Base-by-base conservation (phyloP, 2,329 filamentous ascomycete species). In the Aspergillus sp. region DNA sequence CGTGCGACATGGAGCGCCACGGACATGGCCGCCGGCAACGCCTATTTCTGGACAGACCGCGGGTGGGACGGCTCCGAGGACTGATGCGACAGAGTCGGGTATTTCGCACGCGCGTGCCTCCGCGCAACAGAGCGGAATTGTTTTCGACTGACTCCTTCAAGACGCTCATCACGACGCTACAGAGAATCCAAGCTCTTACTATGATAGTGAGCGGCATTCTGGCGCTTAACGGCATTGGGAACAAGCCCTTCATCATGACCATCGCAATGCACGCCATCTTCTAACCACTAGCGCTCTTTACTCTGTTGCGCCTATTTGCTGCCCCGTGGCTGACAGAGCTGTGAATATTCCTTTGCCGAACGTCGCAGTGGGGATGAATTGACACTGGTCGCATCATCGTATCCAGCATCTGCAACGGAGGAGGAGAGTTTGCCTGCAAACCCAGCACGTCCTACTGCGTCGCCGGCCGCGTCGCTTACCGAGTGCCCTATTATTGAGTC, bases 61-160 rank as follows among this genome's bases (percentile, higher is more conserved):
- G 33, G 33, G 15, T 35, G 30, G 12, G 33, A 35, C 12, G 33
- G 33, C 2, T 30, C 27, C 8, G 33, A 35, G 24, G 28, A 30
- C 30, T 35, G 33, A 35, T 35, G 33, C 14, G 12, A 8, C 15
- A 20, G 24, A 35, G 33, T 22, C 28, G 22, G 8, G 22, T 8
- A 2, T 35, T 35, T 24, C 30, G 33, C 10, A 22, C 33, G 28
- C 33, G 33, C 4, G 14, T 26, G 10, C 33, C 33, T 6, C 22
- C 8, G 8, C n/a, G 20, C 6, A 30, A 25, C 13, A 27, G 13
- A n/a, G 27, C 33, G 13, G 24, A 30, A 5, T 3, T 35, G 8
- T 22, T 15, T 20, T 35, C 33, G 7, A 24, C 22, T 13, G 33
- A 35, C 16, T 16, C 33, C 3, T 10, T 35, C 15, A 35, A 35